A percentile compares a stretch with the other conserved stretches of the same genome.
Evolutionary conservation across 257 asterid genomes (phyloP).

Genomic region (Solanum pennellii): DNA sequence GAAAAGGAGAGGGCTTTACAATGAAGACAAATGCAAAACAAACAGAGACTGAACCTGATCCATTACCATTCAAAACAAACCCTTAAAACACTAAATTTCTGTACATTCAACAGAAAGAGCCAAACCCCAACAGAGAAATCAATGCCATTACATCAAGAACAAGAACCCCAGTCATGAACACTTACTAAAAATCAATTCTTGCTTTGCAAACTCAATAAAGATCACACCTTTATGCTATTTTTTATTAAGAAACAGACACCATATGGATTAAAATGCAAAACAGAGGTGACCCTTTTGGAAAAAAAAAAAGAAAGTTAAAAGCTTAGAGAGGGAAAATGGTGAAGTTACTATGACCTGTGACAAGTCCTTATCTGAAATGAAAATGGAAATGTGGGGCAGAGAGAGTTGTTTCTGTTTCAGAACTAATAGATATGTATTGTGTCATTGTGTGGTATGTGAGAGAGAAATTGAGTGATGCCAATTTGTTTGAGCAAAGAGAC

Average conservation of each 20-base stretch:
- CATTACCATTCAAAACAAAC: constrained; percentile 12
- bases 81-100: constrained; percentile 5
- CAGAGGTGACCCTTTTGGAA: neutral
- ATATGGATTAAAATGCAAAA: neutral
- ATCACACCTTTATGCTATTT: neutral
- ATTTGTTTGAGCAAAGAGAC: neutral
- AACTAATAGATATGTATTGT: neutral
- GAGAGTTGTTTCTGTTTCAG: neutral
- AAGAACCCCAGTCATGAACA: neutral
- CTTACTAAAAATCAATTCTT: neutral
- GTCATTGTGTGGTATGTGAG: constrained; percentile 4
- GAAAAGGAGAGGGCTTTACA: constrained; percentile 17
- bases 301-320: neutral
- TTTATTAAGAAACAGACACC: neutral
- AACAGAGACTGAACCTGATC: constrained; percentile 19
- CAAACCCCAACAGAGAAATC: neutral
- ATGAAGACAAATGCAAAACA: constrained; percentile 14
- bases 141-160: constrained; percentile 2
- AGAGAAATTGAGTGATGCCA: neutral
- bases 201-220: neutral
- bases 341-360: neutral
- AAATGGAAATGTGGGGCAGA: neutral
- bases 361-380: constrained; percentile 4
- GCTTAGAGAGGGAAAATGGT: neutral
- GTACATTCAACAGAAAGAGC: neutral